These are phyloP conservation scores for Petrea volubilis DNA, from an alignment of 257 asterid species.

Conservation along the genomic window DNA sequence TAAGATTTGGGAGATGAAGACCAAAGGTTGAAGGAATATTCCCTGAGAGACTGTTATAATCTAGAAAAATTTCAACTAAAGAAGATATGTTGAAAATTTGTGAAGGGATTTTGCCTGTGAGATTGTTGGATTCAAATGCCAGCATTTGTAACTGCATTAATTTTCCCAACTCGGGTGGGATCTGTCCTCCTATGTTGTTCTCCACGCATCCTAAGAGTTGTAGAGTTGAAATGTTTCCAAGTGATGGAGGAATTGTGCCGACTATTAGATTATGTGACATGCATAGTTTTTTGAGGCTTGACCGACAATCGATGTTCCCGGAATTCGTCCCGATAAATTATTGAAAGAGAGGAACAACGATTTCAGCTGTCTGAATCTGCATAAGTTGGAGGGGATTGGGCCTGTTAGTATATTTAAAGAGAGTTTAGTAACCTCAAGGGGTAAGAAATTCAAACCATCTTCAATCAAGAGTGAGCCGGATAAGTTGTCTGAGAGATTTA, in stretches of 20 bases:
- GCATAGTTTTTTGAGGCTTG: constrained; percentile 23
- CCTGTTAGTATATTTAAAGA: constrained; percentile 19
- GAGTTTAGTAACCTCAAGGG: constrained; percentile 27
- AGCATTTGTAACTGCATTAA: constrained; percentile 33
- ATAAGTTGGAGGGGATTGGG: constrained; percentile 29
- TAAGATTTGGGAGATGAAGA: constrained; percentile 40
- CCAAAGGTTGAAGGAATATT: constrained; percentile 24
- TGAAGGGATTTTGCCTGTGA: constrained; percentile 39
- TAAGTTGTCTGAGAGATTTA: constrained; percentile 29
- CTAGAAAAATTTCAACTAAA: constrained; percentile 25
- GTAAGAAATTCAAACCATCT: neutral
- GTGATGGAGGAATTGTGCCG: constrained; percentile 36
- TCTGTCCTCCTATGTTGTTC: constrained; percentile 31
- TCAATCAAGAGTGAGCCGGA: constrained; percentile 27
- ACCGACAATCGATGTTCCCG: constrained; percentile 32
- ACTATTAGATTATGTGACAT: constrained; percentile 23
- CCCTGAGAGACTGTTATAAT: constrained; percentile 30
- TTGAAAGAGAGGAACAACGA: constrained; percentile 25
- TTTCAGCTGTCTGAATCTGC: constrained; percentile 21
- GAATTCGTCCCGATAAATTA: constrained; percentile 29
- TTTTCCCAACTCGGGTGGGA: constrained; percentile 32
- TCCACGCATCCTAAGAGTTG: constrained; percentile 24
- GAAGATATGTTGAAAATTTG: constrained; percentile 41
- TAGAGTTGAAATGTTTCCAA: constrained; percentile 36
- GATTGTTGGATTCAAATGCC: constrained; percentile 28